Evolutionary conservation across 805 yeast genomes (phyloP), one percentile per base, ranked within the genome.

Genomic region (Candida qinlingensis): DNA sequence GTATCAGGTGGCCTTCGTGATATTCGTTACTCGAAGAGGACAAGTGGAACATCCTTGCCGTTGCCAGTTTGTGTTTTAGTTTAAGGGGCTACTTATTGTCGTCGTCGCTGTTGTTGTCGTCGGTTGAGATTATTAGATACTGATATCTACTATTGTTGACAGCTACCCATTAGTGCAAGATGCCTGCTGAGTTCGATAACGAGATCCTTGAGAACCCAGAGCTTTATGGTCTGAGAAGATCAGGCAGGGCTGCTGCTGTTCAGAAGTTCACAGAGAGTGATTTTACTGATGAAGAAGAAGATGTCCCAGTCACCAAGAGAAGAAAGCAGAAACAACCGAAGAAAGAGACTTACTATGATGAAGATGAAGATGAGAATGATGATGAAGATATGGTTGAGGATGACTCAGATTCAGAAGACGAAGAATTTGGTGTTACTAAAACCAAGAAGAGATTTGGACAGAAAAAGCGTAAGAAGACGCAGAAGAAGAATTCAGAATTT

Each of bases 171-270:
- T 41, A 31, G 8, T 41, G 3, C 19, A 19, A 19, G 19, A 35
- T 25, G 38, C 50, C 54, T 13, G 36, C 42, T 34, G 71, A 66
- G 43, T 60, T 79, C 41, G 74, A 76, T 11, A 75, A 71, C 39
- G 90, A 83, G 50, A 77, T 83, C 13, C 72, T 78, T 47, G 76
- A 71, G 44, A 82, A 86, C 62, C 95, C 96, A 1, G 95, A 85
- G 61, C 71, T 87, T n/a, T 87, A 87, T 57, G 96, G 96, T 2
- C 71, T 87, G 47, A 78, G 96, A 66, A 75, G 95, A 55, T 83
- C 91, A 5, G 81, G 81, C 39, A 65, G 56, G 8, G 50, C 53
- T 7, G 55, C 54, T 5, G 55, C 54, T 19, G 62, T 59, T 2
- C 49, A 51, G 9, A 42, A 13, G 25, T 54, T 49, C 37, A 53